Evolutionary conservation across 73 alveolate genomes (phyloP).

Genomic region (Tetrahymena elliotti): DNA sequence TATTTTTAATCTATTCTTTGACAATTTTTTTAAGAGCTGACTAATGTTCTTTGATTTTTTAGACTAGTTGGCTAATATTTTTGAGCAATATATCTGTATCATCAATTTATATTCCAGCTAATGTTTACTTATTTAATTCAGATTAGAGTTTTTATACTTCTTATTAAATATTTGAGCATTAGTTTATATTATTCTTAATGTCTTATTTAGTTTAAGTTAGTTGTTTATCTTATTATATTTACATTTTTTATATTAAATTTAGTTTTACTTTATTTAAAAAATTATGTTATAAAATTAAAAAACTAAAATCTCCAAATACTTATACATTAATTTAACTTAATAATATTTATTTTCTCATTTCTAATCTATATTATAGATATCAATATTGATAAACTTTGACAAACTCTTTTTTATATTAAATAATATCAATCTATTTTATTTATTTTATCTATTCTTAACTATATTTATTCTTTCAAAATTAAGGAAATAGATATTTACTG

Average conservation of each 20-base stretch:
- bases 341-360: not conserved
- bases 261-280: not conserved
- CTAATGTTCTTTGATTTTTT: not conserved
- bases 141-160: not conserved
- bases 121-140: not conserved
- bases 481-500: not conserved
- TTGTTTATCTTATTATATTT: not conserved
- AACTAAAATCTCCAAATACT: too few relatives aligned
- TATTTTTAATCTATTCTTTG: not conserved
- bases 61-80: not conserved
- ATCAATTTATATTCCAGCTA: not conserved
- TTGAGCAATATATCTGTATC: not conserved
- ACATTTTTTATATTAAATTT: not conserved
- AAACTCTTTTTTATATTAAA: not conserved
- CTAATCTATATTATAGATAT: not conserved
- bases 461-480: too few relatives aligned
- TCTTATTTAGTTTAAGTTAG: not conserved
- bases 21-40: not conserved
- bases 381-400: not conserved
- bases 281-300: too few relatives aligned
- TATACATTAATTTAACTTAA: too few relatives aligned
- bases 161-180: not conserved
- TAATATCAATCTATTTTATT: not conserved
- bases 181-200: not conserved
- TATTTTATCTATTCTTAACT: not conserved